These are phyloP conservation scores for Alternaria metachromatica DNA, from an alignment of 2,329 filamentous ascomycete species.

Conservation along the genomic window DNA sequence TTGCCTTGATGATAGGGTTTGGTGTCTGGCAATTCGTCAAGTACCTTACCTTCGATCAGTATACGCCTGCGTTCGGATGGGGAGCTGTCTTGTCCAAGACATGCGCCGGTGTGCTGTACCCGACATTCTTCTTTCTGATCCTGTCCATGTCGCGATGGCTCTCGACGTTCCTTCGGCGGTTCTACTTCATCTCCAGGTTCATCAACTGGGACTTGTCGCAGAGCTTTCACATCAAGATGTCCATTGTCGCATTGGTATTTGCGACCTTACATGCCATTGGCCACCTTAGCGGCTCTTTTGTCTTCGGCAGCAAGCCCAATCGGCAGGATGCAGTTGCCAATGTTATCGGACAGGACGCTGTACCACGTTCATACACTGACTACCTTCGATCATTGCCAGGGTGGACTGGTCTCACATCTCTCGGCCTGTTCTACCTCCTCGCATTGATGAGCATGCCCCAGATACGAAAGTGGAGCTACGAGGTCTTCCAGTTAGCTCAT, in stretches of 20 bases:
- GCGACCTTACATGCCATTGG: slow-evolving; percentile 62
- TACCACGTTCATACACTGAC: slow-evolving; percentile 54
- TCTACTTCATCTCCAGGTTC: slow-evolving; percentile 60
- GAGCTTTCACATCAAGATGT: slow-evolving; percentile 63
- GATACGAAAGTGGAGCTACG: slow-evolving; percentile 60
- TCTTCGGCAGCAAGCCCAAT: slow-evolving; percentile 55
- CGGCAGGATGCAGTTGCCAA: slow-evolving; percentile 56
- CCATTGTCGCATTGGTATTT: slow-evolving; percentile 58
- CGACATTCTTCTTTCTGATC: slow-evolving; percentile 65
- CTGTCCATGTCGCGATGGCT: slow-evolving; percentile 66
- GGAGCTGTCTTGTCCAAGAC: slow-evolving; percentile 64
- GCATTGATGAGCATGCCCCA: slow-evolving; percentile 58
- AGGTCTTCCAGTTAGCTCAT: slow-evolving; percentile 64
- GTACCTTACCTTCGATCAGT: slow-evolving; percentile 55
- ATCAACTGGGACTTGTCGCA: slow-evolving; percentile 65
- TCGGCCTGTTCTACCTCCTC: slow-evolving; percentile 60
- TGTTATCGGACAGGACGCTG: slow-evolving; percentile 54
- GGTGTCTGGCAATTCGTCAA: slow-evolving; percentile 64
- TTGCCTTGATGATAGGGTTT: slow-evolving; percentile 58
- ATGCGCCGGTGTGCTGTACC: slow-evolving; percentile 62
- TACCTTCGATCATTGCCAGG: slow-evolving; percentile 59
- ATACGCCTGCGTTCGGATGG: slow-evolving; percentile 62
- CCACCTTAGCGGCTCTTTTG: slow-evolving; percentile 61
- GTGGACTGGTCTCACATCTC: slow-evolving; percentile 58
- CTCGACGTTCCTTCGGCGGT: slow-evolving; percentile 60